These are phyloP conservation scores for Penicillium sp. DNA, from an alignment of 2,329 filamentous ascomycete genomes.

Conservation along the genomic window DNA sequence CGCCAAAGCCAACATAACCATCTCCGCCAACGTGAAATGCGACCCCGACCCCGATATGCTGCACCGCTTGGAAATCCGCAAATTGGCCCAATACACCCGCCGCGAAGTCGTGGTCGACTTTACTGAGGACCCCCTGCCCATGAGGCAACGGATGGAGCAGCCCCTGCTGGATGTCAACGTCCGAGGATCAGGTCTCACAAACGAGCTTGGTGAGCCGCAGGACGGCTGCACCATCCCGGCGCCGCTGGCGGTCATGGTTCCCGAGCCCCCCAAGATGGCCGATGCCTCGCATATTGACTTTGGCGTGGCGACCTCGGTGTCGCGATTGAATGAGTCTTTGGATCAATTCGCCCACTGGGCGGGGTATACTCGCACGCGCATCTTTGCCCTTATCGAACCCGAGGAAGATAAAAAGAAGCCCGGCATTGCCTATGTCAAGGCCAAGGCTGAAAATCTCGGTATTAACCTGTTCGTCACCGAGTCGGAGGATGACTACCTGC, in stretches of 20 bases:
- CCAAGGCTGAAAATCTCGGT: slow-evolving; percentile 38
- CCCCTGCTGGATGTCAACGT: slow-evolving; percentile 26
- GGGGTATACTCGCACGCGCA: slow-evolving; percentile 51
- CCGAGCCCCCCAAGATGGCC: slow-evolving; percentile 43
- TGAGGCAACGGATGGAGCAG: slow-evolving; percentile 29
- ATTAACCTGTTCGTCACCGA: slow-evolving; percentile 46
- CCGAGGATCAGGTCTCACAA: not conserved
- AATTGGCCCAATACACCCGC: slow-evolving; percentile 33
- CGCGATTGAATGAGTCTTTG: slow-evolving; percentile 54
- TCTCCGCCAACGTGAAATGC: slow-evolving; percentile 31
- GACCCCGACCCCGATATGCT: slow-evolving; percentile 30
- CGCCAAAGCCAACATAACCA: slow-evolving; percentile 32
- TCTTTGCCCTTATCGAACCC: slow-evolving; percentile 56
- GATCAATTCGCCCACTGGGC: slow-evolving; percentile 60
- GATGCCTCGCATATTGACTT: slow-evolving; percentile 58
- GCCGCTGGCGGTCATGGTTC: slow-evolving; percentile 52
- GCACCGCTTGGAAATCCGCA: slow-evolving; percentile 26
- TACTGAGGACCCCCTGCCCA: slow-evolving; percentile 24
- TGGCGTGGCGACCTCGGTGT: slow-evolving; percentile 57
- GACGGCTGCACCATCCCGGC: slow-evolving; percentile 45
- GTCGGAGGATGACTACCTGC: slow-evolving; percentile 40
- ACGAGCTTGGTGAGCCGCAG: slow-evolving; percentile 17
- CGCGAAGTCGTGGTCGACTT: slow-evolving; percentile 32
- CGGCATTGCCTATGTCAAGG: slow-evolving; percentile 25
- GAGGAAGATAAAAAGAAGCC: slow-evolving; percentile 26